Evolutionary conservation across 2,329 filamentous ascomycete species (phyloP).

Genomic region (Trichoderma gracile): DNA sequence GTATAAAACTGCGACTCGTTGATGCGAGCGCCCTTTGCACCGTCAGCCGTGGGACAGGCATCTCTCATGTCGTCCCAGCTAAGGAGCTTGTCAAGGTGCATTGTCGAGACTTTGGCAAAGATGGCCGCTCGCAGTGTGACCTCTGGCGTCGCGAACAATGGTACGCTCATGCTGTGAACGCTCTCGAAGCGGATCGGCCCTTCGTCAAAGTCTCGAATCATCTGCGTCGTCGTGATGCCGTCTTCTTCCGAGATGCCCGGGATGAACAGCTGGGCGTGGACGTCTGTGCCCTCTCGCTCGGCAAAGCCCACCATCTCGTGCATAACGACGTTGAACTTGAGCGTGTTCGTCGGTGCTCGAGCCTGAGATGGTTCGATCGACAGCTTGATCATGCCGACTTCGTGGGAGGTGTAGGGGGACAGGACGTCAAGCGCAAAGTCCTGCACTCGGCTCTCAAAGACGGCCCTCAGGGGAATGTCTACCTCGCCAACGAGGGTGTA

Average conservation of each 20-base stretch:
- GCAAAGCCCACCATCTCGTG: constrained; percentile 93
- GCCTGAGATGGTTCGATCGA: constrained; percentile 92
- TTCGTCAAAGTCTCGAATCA: constrained; percentile 93
- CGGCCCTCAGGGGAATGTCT: constrained; percentile 86
- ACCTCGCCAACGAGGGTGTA: constrained; percentile 92
- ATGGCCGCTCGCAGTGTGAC: constrained; percentile 82
- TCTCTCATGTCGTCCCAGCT: constrained; percentile 99
- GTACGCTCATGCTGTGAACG: constrained; percentile 96
- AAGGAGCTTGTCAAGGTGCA: constrained; percentile 94
- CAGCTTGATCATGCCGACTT: constrained; percentile 85
- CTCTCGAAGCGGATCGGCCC: constrained; percentile 92
- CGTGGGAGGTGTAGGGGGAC: constrained; percentile 88
- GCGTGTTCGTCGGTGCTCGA: constrained; percentile 82
- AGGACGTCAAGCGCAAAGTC: constrained; percentile 90
- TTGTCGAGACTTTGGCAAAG: constrained; percentile 85
- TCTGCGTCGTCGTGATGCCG: constrained; percentile 90
- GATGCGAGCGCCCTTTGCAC: constrained; percentile 65
- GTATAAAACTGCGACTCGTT: constrained; percentile 90
- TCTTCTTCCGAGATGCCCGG: constrained; percentile 87
- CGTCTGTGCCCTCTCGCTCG: constrained; percentile 90
- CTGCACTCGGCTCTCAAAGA: constrained; percentile 92
- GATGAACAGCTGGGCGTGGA: constrained; percentile 96
- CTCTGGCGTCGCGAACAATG: constrained; percentile 68
- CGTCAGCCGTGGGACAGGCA: constrained; percentile 59
- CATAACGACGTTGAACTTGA: constrained; percentile 99